phyloP scores from a whole-genome alignment of 2,329 filamentous ascomycete species.

The Aspergillus pseudoterreus region DNA sequence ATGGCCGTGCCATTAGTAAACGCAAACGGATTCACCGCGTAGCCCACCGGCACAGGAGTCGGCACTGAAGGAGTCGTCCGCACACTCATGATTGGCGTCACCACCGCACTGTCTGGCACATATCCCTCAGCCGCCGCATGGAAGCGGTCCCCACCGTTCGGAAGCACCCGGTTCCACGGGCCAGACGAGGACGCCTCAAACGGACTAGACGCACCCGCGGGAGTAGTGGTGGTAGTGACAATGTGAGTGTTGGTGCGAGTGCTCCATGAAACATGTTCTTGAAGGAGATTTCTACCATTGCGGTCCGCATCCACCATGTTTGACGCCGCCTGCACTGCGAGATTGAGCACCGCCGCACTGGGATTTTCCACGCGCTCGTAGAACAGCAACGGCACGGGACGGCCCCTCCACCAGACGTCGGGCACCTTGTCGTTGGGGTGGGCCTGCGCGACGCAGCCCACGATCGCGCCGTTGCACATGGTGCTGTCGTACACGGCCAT shows the following conservation, averaged over 20 bases:
- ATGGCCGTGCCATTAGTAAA: background rate
- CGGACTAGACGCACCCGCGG: background rate
- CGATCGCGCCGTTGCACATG: slow-evolving; percentile 22
- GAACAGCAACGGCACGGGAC: slow-evolving; percentile 25
- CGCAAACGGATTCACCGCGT: background rate
- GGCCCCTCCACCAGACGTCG: slow-evolving; percentile 18
- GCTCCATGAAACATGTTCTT: slow-evolving; percentile 8
- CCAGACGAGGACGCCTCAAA: background rate
- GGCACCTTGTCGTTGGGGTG: slow-evolving; percentile 22
- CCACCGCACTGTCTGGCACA: background rate
- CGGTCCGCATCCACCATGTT: slow-evolving; percentile 8
- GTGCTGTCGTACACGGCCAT: slow-evolving; percentile 31
- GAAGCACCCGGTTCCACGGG: slow-evolving; percentile 7
- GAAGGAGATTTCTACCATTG: slow-evolving; percentile 4
- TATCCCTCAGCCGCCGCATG: background rate
- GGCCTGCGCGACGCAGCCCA: slow-evolving; percentile 19
- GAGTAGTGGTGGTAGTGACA: too few relatives aligned
- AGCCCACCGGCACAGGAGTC: background rate
- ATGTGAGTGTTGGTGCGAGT: too few relatives aligned
- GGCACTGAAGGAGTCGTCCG: too few relatives aligned
- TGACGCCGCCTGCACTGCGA: slow-evolving; percentile 10
- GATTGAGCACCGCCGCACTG: slow-evolving; percentile 11
- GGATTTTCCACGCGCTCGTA: slow-evolving; percentile 34
- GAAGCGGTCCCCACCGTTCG: slow-evolving; percentile 3
- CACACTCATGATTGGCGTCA: background rate